Base-by-base conservation (phyloP, 176 grass and related monocot genomes). In the Carex myosuroides region DNA sequence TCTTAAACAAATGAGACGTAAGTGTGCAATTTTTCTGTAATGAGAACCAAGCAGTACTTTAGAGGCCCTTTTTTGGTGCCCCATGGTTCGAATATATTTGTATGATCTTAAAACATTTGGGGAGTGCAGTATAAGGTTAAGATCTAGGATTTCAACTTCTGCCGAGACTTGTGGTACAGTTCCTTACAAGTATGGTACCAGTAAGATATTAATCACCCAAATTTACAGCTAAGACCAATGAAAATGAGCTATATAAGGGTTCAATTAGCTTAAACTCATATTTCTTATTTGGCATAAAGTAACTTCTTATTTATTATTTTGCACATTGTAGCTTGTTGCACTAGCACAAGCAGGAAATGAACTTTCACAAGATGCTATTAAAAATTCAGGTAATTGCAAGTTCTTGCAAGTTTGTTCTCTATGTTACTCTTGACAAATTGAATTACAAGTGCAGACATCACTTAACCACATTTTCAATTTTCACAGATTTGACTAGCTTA, bases 311-410 rank as follows among this genome's bases (percentile, higher is more conserved):
- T 24, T 54, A 65, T 54, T 69, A 57, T 85, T 50, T 30, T 81
- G 2, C 42, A 56, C 87, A 50, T 82, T 61, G 14, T 62, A 99
- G 96, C 96, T 99, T 85, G 93, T 99, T 78, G 79, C 96, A 79
- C 60, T 99, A 76, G 96, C 93, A 64, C 96, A 99, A 79, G 83
- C 84, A 18, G 96, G 96, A 57, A 89, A 89, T 74, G 91, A 92
- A 84, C 92, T 99, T 17, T 90, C 83, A 22, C 91, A 82, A 60
- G 91, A 93, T 65, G 81, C 84, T 83, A 81, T 99, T 77, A 84
- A 81, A 71, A 81, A 56, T 0, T 88, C 90, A 63, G 96, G 96
- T 99, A 87, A 64, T 42, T 18, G 46, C 79, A 82, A 88, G 62
- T 17, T 73, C 3, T 68, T 55, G 17, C 33, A 8, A 66, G 17